Base-by-base conservation (phyloP, 768 basidiomycete species). In the Xerocomus spinulosus region DNA sequence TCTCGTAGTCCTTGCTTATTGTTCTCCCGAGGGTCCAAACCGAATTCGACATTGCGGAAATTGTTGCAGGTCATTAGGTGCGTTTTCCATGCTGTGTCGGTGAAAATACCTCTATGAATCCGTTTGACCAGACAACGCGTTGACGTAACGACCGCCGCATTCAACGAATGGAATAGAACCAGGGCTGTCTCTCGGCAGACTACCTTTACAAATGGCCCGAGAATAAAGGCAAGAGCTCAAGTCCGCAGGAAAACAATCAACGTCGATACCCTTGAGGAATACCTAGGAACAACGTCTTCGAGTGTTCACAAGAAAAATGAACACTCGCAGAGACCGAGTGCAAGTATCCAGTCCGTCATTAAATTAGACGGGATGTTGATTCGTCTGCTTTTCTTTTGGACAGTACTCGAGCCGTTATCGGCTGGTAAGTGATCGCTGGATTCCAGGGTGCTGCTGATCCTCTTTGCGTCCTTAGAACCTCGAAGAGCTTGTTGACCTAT, bases 391-490 rank as follows among this genome's bases (percentile, higher is more conserved):
- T 28, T 18, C 23, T 42, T 49, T 14, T 15, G 25, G 1, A 17
- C 42, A 63, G 62, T 64, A 54, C 20, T 50, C 62, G 8, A 63
- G 62, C 23, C 62, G 59, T 26, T 55, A 46, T 34, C 58, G 42
- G 34, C 37, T 64, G 18, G 62, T 64, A 21, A 50, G 57, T 44
- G 5, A n/a, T 17, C n/a, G 8, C 13, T 25, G 23, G 23, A 10
- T 35, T 23, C 28, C 23, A 26, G 12, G 33, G 28, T 30, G 10
- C 30, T 17, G 14, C 42, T 49, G 10, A 49, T 45, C 21, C 41
- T 14, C 9, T 4, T 38, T n/a, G n/a, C 35, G 37, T 14, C 9
- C 20, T 18, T 21, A 63, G 62, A 48, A 63, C 33, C 60, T 63
- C 5, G 50, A 62, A 21, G 62, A 63, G 18, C 30, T 29, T 0